phyloP scores from a whole-genome alignment of 495 filamentous ascomycete species.

The Neurospora sp. region DNA sequence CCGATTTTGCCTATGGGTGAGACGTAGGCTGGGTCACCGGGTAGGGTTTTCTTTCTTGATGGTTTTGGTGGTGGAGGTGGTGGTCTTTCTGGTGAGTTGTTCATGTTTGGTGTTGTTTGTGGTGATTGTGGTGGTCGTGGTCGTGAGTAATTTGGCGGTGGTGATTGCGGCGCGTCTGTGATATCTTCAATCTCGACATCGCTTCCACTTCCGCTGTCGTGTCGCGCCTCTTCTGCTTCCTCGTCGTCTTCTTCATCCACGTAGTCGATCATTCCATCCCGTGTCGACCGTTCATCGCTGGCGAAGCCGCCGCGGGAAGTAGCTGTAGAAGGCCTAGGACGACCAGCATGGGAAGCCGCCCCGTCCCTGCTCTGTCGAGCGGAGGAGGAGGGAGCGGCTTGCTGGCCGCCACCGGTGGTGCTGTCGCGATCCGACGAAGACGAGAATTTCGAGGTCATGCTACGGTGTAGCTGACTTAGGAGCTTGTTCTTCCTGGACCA shows the following conservation, averaged over 20 bases:
- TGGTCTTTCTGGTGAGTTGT: neutral
- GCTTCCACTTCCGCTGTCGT: neutral
- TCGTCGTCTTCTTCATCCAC: neutral
- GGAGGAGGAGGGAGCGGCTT: neutral
- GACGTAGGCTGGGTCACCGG: slow-evolving; percentile 17
- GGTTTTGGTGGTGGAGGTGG: neutral
- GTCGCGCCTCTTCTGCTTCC: neutral
- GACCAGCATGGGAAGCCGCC: neutral
- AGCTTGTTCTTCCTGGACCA: neutral
- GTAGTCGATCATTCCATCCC: neutral
- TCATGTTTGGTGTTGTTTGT: neutral
- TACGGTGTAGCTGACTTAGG: neutral
- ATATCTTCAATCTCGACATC: neutral
- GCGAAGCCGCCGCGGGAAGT: neutral
- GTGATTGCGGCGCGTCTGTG: neutral
- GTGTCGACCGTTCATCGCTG: neutral
- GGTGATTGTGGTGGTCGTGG: neutral
- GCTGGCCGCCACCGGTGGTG: neutral
- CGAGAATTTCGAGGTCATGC: neutral
- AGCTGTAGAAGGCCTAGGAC: neutral
- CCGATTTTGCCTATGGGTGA: slow-evolving; percentile 23
- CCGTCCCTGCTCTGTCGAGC: neutral
- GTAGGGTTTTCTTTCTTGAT: slow-evolving; percentile 5
- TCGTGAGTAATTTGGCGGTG: neutral
- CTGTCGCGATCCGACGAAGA: neutral